Evolutionary conservation across 2,329 filamentous ascomycete species (phyloP), one percentile per base, ranked within the genome.

Genomic region (Venturiaceae sp.): DNA sequence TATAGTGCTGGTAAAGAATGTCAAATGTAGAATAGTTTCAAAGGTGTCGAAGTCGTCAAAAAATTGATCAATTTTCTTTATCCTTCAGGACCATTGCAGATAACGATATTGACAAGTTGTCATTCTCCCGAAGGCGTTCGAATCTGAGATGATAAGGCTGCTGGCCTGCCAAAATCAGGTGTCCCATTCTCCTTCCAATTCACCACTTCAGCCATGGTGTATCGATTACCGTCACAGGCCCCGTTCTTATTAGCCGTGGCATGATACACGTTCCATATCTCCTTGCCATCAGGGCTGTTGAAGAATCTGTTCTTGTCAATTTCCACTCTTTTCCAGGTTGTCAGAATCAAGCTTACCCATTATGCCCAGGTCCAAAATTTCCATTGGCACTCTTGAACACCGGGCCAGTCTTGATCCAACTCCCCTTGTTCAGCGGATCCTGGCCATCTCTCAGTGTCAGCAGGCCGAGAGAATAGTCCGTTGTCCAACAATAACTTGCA

Each of bases 251-350:
- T 50, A 4, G 14, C 19, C n/a, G 53, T 61, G 11, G 60, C 60
- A 55, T 61, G 60, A 19, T 47, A 61, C n/a, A 61, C 59, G 55
- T 60, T 61, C 60, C 60, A 61, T 11, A 32, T 36, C 23, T 61
- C 53, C 50, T 11, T 57, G 4, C 47, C 44, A 53, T 62, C 60
- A 9, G 60, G 60, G 53, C 60, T 61, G 2, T 39, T 28, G 28
- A 62, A 62, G 33, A 62, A 62, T n/a, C 53, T 55, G 14, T 14
- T 34, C 14, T 14, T 1, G 28, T 58, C 26, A 58, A 3, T 28
- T n/a, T 26, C 55, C 23, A 11, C 5, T n/a, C 7, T 16, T 19
- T 21, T 33, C 55, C 3, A 32, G 19, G 6, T 11, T n/a, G 5
- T 1, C 14, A n/a, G 11, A 9, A 54, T 5, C 4, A 23, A 1